Evolutionary conservation across 2,329 filamentous ascomycete species (phyloP).

Genomic region (Trichoderma koningii): DNA sequence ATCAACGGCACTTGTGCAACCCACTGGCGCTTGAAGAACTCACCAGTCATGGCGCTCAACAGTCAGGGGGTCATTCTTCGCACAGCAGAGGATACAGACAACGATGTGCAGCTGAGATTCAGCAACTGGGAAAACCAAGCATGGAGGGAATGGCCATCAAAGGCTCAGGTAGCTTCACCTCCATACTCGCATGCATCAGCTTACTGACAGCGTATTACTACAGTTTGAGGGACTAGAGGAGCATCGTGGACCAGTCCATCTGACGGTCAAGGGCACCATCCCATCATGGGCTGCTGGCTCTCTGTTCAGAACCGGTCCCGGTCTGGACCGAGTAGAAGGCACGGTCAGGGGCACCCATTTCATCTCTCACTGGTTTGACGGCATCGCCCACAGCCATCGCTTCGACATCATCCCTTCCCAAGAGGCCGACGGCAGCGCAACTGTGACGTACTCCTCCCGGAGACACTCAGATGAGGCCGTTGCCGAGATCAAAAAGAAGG

Average conservation of each 20-base stretch:
- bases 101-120: constrained; percentile 33
- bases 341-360: constrained; percentile 61
- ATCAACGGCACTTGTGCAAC: neutral
- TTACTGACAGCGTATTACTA: neutral
- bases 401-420: constrained; percentile 64
- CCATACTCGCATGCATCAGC: neutral
- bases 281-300: constrained; percentile 71
- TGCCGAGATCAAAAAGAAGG: constrained; percentile 60
- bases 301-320: constrained; percentile 75
- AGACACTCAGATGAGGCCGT: constrained; percentile 66
- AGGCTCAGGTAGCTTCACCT: constrained; percentile 45
- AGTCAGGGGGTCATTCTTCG: constrained; percentile 35
- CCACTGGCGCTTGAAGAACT: neutral
- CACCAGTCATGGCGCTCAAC: constrained; percentile 35
- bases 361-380: constrained; percentile 80
- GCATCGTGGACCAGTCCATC: constrained; percentile 63
- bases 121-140: constrained; percentile 37
- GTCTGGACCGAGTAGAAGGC: constrained; percentile 61
- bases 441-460: constrained; percentile 71
- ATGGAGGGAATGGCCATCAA: constrained; percentile 51
- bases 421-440: constrained; percentile 33
- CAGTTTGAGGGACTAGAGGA: constrained; percentile 71
- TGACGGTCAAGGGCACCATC: constrained; percentile 66
- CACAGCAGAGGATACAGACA: constrained; percentile 34
- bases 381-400: constrained; percentile 69